phyloP scores from a whole-genome alignment of 176 grass and related monocot species.

The Carex pumila region DNA sequence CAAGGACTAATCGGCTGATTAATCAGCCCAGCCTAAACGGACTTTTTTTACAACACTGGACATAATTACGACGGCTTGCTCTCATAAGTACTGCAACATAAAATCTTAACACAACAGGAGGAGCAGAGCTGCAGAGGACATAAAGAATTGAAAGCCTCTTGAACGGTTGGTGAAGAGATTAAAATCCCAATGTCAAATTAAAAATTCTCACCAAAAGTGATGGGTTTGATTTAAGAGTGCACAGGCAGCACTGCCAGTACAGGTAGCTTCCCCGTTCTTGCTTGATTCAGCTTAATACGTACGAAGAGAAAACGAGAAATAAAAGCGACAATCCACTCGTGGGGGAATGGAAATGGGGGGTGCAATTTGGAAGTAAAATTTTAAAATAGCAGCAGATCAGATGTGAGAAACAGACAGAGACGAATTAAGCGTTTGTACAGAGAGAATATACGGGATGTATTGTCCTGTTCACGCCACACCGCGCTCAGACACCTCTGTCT shows the following conservation, averaged over 20 bases:
- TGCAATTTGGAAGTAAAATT: neutral
- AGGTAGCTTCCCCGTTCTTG: neutral
- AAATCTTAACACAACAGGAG: neutral
- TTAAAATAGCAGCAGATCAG: neutral
- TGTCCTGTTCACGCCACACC: slow-evolving; percentile 26
- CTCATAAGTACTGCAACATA: neutral
- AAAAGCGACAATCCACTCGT: slow-evolving; percentile 1
- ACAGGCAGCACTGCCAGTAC: neutral
- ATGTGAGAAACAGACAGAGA: slow-evolving; percentile 32
- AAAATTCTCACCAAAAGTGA: neutral
- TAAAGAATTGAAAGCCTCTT: neutral
- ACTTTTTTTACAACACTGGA: neutral
- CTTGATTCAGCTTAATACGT: neutral
- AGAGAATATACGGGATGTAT: slow-evolving; percentile 35
- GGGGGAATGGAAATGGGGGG: neutral
- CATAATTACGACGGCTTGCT: neutral
- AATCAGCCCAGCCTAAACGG: too few species aligned
- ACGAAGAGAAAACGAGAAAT: neutral
- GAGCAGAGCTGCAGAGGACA: neutral
- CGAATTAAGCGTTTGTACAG: neutral
- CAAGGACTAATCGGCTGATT: too few species aligned
- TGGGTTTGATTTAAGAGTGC: neutral
- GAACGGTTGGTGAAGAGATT: neutral
- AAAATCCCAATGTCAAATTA: neutral
- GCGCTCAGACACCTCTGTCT: slow-evolving; percentile 39